A percentile compares a stretch with the other conserved stretches of the same genome.
These are phyloP conservation scores for Aspergillus luchuensis DNA, from an alignment of 2,329 filamentous ascomycete genomes.

Conservation along the genomic window DNA sequence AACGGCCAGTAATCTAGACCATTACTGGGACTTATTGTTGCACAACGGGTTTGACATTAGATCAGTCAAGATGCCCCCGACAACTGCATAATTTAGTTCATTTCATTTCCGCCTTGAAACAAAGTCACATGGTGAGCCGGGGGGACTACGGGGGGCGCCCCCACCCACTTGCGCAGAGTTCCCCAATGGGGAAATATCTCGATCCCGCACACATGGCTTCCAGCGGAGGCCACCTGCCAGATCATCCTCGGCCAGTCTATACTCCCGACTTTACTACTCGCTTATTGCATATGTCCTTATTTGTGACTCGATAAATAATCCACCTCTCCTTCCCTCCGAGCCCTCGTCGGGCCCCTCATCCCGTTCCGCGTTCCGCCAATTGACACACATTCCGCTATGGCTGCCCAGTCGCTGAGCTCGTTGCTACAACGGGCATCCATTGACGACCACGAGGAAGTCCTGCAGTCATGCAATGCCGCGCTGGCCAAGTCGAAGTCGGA, in stretches of 20 bases:
- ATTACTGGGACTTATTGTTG: background rate
- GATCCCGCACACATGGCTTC: conserved; percentile 20
- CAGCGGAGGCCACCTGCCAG: conserved; percentile 9
- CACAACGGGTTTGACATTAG: background rate
- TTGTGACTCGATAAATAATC: background rate
- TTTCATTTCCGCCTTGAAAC: background rate
- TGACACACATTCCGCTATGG: conserved; percentile 34
- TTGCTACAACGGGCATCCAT: conserved; percentile 61
- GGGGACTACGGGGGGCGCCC: conserved; percentile 12
- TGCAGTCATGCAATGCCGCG: conserved; percentile 59
- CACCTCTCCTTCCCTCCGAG: background rate
- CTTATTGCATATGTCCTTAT: background rate
- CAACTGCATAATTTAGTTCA: too few species aligned
- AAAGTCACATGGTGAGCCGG: background rate
- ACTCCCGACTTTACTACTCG: background rate
- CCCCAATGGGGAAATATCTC: conserved; percentile 26
- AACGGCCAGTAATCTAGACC: background rate
- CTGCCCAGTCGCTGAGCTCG: conserved; percentile 53
- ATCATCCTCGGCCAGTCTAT: background rate
- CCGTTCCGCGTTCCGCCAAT: background rate
- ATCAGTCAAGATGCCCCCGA: background rate
- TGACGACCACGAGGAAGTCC: conserved; percentile 63
- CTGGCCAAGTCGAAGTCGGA: conserved; percentile 62
- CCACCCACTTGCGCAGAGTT: conserved; percentile 14
- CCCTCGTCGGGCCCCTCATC: conserved; percentile 7